These are phyloP conservation scores for Metschnikowia hibisci DNA, from an alignment of 805 yeast genomes.

Conservation along the genomic window DNA sequence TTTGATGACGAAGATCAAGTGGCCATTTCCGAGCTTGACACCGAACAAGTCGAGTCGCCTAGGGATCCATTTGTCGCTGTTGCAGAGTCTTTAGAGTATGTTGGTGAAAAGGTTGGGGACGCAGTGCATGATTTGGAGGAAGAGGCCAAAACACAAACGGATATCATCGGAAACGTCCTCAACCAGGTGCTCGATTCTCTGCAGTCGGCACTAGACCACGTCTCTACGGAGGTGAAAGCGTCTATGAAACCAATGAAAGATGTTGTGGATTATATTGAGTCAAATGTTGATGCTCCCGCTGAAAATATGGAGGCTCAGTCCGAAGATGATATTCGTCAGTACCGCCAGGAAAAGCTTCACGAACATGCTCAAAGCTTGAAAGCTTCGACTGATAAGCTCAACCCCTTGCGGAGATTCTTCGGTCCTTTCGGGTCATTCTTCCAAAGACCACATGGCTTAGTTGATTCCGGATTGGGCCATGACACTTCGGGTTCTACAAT, in stretches of 20 bases:
- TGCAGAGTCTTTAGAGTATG: slow-evolving; percentile 1
- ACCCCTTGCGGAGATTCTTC: background rate
- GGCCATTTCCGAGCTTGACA: background rate
- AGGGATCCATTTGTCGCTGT: slow-evolving; percentile 1
- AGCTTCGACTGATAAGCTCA: background rate
- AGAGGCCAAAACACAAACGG: background rate
- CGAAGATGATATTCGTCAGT: background rate
- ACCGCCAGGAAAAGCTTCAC: slow-evolving; percentile 1
- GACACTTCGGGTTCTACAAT: too few relatives aligned
- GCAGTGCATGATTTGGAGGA: background rate
- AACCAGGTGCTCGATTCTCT: background rate
- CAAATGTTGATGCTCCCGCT: background rate
- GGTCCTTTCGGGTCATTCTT: background rate
- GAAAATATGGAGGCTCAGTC: background rate
- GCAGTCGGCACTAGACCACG: background rate
- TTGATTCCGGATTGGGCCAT: too few relatives aligned
- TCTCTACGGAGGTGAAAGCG: background rate
- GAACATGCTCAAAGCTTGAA: background rate
- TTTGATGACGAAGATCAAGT: background rate
- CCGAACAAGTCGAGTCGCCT: background rate
- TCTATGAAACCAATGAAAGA: background rate
- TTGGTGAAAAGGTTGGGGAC: background rate
- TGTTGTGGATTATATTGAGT: background rate
- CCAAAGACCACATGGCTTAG: too few relatives aligned
- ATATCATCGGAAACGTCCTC: background rate